A percentile compares a stretch with the other conserved stretches of the same genome.
These are phyloP conservation scores for Globisporangium rhizosaccharum DNA, from an alignment of 352 stramenopile genomes.

Conservation along the genomic window DNA sequence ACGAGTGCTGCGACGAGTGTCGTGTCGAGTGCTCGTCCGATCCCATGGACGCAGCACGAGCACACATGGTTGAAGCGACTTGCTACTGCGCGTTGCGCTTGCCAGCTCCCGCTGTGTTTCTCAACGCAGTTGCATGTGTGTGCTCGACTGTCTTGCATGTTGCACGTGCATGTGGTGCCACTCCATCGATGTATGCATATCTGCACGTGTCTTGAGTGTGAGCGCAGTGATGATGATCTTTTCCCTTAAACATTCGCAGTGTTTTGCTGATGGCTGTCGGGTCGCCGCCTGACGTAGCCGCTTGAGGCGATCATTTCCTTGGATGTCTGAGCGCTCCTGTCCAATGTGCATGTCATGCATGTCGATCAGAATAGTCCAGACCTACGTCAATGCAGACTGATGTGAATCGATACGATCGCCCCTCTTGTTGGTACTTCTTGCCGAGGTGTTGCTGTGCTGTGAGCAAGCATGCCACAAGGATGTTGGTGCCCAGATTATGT, in stretches of 20 bases:
- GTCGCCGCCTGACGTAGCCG: slow-evolving; percentile 52
- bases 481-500: no score
- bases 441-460: no score
- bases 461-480: no score
- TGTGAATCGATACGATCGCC: no score
- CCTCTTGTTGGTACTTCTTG: no score
- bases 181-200: not conserved
- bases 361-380: no score
- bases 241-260: slow-evolving; percentile 53
- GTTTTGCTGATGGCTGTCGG: slow-evolving; percentile 69
- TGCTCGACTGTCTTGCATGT: not conserved
- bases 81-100: no score
- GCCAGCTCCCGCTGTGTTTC: slow-evolving; percentile 5
- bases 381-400: no score
- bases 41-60: no score
- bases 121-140: slow-evolving; percentile 9
- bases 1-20: not conserved
- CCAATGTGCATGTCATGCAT: not conserved
- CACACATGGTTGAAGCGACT: no score
- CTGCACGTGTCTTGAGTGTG: no score
- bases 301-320: slow-evolving; percentile 55
- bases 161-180: not conserved
- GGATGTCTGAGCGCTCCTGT: slow-evolving; percentile 16
- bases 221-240: slow-evolving; percentile 11
- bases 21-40: not conserved